Evolutionary conservation across 2,329 filamentous ascomycete genomes (phyloP).

Genomic region (Herpomyces periplanetae): DNA sequence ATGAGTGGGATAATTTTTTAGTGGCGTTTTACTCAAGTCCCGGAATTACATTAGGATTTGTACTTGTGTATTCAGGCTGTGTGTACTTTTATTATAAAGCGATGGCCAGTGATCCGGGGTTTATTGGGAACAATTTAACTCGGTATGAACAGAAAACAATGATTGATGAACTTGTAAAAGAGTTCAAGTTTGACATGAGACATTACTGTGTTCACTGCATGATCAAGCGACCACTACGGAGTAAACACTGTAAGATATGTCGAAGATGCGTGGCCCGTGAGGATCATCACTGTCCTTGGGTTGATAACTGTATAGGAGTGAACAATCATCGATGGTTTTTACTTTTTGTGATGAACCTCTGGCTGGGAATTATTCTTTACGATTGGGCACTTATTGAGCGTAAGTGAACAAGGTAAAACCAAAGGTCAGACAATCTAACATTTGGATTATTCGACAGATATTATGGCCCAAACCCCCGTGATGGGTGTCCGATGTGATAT

Average conservation of each 20-base stretch:
- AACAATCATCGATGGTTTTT: slow-evolving; percentile 94
- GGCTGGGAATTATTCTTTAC: slow-evolving; percentile 28
- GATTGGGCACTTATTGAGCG: slow-evolving; percentile 31
- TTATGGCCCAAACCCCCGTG: slow-evolving; percentile 16
- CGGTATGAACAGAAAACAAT: slow-evolving; percentile 58
- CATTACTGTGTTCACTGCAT: slow-evolving; percentile 87
- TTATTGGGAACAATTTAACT: slow-evolving; percentile 56
- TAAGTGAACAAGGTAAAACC: slow-evolving; percentile 11
- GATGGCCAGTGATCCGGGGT: slow-evolving; percentile 67
- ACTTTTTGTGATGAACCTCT: slow-evolving; percentile 42
- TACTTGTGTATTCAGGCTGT: slow-evolving; percentile 19
- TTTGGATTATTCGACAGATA: slow-evolving; percentile 12
- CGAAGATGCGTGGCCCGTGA: slow-evolving; percentile 75
- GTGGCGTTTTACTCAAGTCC: too few relatives aligned
- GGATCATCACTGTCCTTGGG: slow-evolving; percentile 94
- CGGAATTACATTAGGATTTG: too few relatives aligned
- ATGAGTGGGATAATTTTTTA: too few relatives aligned
- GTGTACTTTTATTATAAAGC: slow-evolving; percentile 52
- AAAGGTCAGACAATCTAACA: background rate
- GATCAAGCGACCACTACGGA: slow-evolving; percentile 61
- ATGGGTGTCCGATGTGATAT: slow-evolving; percentile 20
- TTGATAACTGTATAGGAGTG: slow-evolving; percentile 72
- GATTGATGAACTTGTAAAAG: slow-evolving; percentile 45
- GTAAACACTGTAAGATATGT: slow-evolving; percentile 79
- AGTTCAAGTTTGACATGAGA: slow-evolving; percentile 66